These are phyloP conservation scores for Ramalina intermedia DNA, from an alignment of 495 filamentous ascomycete genomes.

Conservation along the genomic window DNA sequence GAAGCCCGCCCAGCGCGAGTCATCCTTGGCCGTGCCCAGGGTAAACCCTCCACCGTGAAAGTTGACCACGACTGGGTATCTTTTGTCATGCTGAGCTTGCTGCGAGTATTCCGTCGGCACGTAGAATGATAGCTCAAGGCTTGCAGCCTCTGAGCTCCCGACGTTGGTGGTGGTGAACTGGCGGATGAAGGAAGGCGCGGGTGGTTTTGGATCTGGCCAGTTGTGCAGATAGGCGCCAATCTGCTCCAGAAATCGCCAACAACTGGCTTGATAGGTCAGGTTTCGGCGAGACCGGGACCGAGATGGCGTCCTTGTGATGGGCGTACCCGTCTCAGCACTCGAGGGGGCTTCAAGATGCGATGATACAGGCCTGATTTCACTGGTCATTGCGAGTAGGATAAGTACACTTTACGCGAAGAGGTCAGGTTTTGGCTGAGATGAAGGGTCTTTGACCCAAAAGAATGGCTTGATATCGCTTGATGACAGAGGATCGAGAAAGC, in stretches of 20 bases:
- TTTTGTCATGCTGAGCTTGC: conserved; percentile 25
- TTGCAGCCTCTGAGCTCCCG: conserved; percentile 32
- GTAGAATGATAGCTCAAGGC: conserved; percentile 66
- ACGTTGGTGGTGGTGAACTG: conserved; percentile 43
- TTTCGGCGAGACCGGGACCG: conserved; percentile 4
- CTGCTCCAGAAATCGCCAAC: conserved; percentile 67
- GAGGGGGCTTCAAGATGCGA: too few species aligned
- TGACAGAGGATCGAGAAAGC: too few species aligned
- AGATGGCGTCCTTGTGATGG: conserved; percentile 50
- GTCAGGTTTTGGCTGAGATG: too few species aligned
- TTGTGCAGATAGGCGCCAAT: conserved; percentile 68
- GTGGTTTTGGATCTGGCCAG: conserved; percentile 50
- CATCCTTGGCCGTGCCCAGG: conserved; percentile 54
- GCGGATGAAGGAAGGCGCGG: conserved; percentile 49
- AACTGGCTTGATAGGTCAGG: conserved; percentile 43
- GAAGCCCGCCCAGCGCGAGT: conserved; percentile 50
- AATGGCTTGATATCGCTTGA: too few species aligned
- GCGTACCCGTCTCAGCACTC: conserved; percentile 15
- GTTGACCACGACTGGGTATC: conserved; percentile 50
- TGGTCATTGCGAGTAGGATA: too few species aligned
- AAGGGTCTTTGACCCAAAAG: too few species aligned
- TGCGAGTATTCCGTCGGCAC: conserved; percentile 46
- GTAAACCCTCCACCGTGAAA: conserved; percentile 73
- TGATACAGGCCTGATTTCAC: too few species aligned
- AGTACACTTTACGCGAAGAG: too few species aligned